These are phyloP conservation scores for Saturnispora silvae DNA, from an alignment of 805 yeast genomes.

Conservation along the genomic window DNA sequence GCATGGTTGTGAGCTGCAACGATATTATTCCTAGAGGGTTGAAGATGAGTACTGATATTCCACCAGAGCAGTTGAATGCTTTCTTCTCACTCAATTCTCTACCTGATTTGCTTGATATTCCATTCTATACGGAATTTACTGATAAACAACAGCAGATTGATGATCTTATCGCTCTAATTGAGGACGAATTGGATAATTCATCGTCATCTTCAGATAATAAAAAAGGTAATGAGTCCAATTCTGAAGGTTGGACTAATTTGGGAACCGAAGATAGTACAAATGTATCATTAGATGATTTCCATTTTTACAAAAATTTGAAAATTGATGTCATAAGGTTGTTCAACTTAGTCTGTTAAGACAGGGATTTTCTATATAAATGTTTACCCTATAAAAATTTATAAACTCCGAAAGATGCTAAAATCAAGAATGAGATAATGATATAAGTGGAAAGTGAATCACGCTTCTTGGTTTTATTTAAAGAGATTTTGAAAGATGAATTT, in stretches of 20 bases:
- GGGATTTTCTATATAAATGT: background rate
- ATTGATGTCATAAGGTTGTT: constrained; percentile 17
- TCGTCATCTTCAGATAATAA: background rate
- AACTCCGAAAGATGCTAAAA: constrained; percentile 1
- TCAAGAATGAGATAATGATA: background rate
- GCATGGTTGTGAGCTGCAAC: constrained; percentile 12
- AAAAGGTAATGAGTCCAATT: constrained; percentile 7
- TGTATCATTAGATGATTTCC: constrained; percentile 18
- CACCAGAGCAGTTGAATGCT: background rate
- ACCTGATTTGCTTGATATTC: background rate
- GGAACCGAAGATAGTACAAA: constrained; percentile 14
- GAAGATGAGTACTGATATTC: constrained; percentile 10
- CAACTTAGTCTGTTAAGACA: constrained; percentile 6
- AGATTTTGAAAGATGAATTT: background rate
- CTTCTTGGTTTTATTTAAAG: background rate
- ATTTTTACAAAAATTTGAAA: constrained; percentile 18
- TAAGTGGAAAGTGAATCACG: background rate
- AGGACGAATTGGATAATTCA: constrained; percentile 8
- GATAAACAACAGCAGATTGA: constrained; percentile 5
- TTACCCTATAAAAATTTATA: constrained; percentile 5
- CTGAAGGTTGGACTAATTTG: constrained; percentile 17
- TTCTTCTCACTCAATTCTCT: background rate
- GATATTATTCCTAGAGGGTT: constrained; percentile 19
- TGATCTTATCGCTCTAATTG: constrained; percentile 7
- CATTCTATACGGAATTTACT: background rate